Base-by-base conservation (phyloP, 208 protist species). In the Crithidia fasciculata region DNA sequence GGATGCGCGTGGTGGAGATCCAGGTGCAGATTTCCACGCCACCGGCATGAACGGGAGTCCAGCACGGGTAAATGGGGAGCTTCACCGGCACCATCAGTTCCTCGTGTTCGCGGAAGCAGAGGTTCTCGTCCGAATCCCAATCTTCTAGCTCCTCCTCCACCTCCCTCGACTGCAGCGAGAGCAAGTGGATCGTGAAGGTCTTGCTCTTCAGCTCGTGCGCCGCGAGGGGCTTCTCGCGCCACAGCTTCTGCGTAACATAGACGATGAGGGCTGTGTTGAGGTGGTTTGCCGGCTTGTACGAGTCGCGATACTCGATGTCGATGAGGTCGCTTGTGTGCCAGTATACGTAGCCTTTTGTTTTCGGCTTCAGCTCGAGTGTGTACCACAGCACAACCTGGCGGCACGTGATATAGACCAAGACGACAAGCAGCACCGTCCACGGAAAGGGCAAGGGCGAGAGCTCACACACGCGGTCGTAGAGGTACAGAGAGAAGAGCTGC, bases 31-130 rank as follows among this genome's bases (percentile, higher is more conserved):
- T 19, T 61, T 79, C 74, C 36, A 79, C 59, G 12, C 37, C 67
- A 12, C 49, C 67, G 4, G 69, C 52, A 49, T 64, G 74, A 18
- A 64, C 65, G 6, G 74, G 45, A 2, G 65, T 79, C 74, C 74
- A 79, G 67, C 18, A 73, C 2, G 74, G 74, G 74, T 59, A 74
- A 39, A 74, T 69, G 45, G 74, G 74, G 45, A 79, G 66, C 47
- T 79, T 79, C 44, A 74, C 74, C 9, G 74, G 59, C 60, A 79
- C 5, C 74, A 74, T 73, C 9, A 74, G 16, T 15, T 58, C 15
- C 52, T 58, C 65, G 40, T 73, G 40, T 0, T 58, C 16, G 37
- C 67, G 60, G 18, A 74, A 79, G 5, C 0, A 6, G 19, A 70
- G 19, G 5, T 59, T 28, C n/a, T 37, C 37, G 18, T 63, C 66